A percentile compares a stretch with the other conserved stretches of the same genome.
Evolutionary conservation across 1,284 basidiomycete species (phyloP).

Genomic region (Agaricales sp.): DNA sequence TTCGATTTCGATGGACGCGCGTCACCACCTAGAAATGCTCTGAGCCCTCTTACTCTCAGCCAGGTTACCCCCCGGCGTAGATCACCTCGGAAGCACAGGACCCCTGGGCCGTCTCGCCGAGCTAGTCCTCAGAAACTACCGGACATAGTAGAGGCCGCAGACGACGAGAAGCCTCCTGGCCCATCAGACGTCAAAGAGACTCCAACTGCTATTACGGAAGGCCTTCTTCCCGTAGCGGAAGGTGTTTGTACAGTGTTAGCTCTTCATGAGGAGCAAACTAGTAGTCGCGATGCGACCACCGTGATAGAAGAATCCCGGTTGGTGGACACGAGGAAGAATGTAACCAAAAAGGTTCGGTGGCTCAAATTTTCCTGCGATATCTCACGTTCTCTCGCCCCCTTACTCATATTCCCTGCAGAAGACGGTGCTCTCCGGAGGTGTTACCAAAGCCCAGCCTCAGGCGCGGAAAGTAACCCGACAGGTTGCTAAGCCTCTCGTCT

Average conservation of each 20-base stretch:
- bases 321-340: not conserved
- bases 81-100: not conserved
- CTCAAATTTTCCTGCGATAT: not conserved
- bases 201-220: not conserved
- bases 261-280: too few relatives aligned
- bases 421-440: not conserved
- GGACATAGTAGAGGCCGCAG: not conserved
- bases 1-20: not conserved
- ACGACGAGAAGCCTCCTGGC: not conserved
- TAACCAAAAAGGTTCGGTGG: not conserved
- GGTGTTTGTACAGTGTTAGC: too few relatives aligned
- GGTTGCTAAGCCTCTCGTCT: not conserved
- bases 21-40: not conserved
- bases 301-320: not conserved
- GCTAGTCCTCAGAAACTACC: not conserved
- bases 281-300: not conserved
- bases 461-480: not conserved
- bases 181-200: not conserved
- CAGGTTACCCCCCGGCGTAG: not conserved
- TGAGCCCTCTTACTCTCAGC: not conserved
- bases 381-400: not conserved
- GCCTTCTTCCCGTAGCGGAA: too few relatives aligned
- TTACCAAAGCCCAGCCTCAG: not conserved
- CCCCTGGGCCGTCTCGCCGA: not conserved
- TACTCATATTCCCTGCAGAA: not conserved